Conservation (phyloP, 495 filamentous ascomycete species). For the Penicillium verhagenii region DNA sequence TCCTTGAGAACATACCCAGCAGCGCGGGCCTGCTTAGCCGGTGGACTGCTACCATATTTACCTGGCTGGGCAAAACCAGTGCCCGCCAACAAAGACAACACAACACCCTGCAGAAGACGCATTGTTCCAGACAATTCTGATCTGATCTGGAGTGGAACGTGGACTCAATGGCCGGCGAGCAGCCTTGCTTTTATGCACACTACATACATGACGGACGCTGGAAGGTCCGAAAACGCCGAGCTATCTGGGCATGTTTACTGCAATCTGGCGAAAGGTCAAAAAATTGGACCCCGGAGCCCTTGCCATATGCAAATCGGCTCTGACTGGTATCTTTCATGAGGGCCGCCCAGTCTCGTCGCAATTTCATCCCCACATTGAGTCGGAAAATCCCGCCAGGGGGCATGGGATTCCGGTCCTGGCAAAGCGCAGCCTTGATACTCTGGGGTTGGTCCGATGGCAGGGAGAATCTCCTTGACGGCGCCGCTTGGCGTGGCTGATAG, state of each 20-base stretch:
- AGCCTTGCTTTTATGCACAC: slow-evolving; percentile 18
- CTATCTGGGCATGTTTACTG: slow-evolving; percentile 5
- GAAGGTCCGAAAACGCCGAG: slow-evolving; percentile 4
- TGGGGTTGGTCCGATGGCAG: slow-evolving; percentile 4
- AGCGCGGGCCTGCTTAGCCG: slow-evolving; percentile 14
- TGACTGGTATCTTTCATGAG: background rate
- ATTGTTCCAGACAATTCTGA: slow-evolving; percentile 5
- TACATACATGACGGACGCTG: slow-evolving; percentile 1
- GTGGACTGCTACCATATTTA: background rate
- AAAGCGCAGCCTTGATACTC: slow-evolving; percentile 2
- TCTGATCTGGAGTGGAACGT: background rate
- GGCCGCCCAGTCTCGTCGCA: slow-evolving; percentile 7
- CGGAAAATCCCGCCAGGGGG: slow-evolving; percentile 18
- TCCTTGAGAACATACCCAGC: slow-evolving; percentile 27
- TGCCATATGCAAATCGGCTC: slow-evolving; percentile 1
- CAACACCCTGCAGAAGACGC: slow-evolving; percentile 14
- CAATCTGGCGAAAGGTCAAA: background rate
- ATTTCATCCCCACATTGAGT: slow-evolving; percentile 14
- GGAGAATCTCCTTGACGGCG: slow-evolving; percentile 2
- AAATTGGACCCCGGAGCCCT: slow-evolving; percentile 11
- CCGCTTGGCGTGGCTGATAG: slow-evolving; percentile 21
- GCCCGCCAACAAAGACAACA: slow-evolving; percentile 15
- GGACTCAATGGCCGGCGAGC: background rate
- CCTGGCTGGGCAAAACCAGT: slow-evolving; percentile 17
- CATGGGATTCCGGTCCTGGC: slow-evolving; percentile 8